Conservation (phyloP, 306 rosid genomes). For the Rosa lucieae region DNA sequence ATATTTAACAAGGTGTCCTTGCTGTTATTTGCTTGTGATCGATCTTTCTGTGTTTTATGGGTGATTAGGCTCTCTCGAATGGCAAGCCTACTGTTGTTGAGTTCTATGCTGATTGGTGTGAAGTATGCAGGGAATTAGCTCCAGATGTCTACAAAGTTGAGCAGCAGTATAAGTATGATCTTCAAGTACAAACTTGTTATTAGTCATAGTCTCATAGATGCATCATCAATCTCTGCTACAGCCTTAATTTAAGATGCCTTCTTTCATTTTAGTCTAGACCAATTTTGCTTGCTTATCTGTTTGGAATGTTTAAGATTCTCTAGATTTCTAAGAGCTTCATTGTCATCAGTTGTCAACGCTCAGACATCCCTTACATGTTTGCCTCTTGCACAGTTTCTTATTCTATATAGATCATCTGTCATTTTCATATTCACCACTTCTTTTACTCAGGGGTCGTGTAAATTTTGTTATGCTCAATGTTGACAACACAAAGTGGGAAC, state of each 20-base stretch:
- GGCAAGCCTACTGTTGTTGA: constrained; percentile 98
- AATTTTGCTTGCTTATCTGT: neutral
- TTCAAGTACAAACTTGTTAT: constrained; percentile 8
- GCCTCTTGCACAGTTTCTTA: constrained; percentile 8
- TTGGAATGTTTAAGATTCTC: neutral
- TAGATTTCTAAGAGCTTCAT: neutral
- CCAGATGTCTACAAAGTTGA: constrained; percentile 91
- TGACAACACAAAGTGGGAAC: constrained; percentile 97
- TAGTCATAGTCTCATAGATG: neutral
- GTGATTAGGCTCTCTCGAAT: constrained; percentile 78
- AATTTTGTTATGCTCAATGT: constrained; percentile 81
- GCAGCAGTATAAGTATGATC: constrained; percentile 82
- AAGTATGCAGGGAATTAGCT: constrained; percentile 91
- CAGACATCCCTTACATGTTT: neutral
- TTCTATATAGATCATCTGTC: neutral
- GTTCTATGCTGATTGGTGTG: constrained; percentile 99
- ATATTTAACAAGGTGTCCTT: neutral
- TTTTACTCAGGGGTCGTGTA: constrained; percentile 53
- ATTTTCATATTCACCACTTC: neutral
- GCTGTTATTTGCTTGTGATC: constrained; percentile 11
- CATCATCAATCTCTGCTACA: constrained; percentile 2
- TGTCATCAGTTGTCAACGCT: neutral
- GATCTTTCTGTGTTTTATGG: neutral
- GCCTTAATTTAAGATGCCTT: neutral
- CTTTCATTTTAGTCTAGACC: neutral